Evolutionary conservation across 2,329 filamentous ascomycete species (phyloP).

Genomic region (Nannizzia gypsea): DNA sequence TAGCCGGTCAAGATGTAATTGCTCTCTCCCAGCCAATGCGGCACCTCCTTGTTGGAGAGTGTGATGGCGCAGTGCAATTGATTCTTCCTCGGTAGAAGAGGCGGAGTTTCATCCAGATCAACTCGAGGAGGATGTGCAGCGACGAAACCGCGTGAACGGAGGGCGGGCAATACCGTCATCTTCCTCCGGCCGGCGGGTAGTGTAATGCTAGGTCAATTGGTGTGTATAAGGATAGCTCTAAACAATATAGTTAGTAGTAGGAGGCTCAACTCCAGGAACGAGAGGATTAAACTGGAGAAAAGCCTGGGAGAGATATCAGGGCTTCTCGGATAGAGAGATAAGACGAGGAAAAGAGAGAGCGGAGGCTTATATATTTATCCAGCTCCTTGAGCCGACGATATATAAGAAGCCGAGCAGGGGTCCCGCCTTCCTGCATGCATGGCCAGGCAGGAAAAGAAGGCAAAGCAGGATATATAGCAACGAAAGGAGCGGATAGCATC

Average conservation of each 20-base stretch:
- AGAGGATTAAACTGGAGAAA: neutral
- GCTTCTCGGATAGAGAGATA: too few relatives aligned
- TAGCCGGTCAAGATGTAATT: conserved; percentile 57
- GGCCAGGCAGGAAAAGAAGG: neutral
- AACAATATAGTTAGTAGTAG: neutral
- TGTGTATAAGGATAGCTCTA: neutral
- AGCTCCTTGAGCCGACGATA: neutral
- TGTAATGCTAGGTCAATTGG: neutral
- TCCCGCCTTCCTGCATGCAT: neutral
- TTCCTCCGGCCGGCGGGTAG: neutral
- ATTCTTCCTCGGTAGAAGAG: neutral
- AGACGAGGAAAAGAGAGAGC: neutral
- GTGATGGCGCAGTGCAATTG: conserved; percentile 14
- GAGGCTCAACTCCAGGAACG: neutral
- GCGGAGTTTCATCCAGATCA: conserved; percentile 1
- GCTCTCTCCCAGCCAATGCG: conserved; percentile 51
- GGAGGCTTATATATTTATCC: neutral
- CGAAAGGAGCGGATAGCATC: neutral
- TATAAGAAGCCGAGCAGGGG: neutral
- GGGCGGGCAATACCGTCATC: neutral
- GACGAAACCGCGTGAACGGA: neutral
- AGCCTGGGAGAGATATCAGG: neutral
- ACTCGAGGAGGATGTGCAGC: neutral
- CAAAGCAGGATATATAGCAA: neutral
- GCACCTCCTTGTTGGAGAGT: conserved; percentile 41